These are phyloP conservation scores for Candida yuanshanica DNA, from an alignment of 805 yeast genomes.

Conservation along the genomic window DNA sequence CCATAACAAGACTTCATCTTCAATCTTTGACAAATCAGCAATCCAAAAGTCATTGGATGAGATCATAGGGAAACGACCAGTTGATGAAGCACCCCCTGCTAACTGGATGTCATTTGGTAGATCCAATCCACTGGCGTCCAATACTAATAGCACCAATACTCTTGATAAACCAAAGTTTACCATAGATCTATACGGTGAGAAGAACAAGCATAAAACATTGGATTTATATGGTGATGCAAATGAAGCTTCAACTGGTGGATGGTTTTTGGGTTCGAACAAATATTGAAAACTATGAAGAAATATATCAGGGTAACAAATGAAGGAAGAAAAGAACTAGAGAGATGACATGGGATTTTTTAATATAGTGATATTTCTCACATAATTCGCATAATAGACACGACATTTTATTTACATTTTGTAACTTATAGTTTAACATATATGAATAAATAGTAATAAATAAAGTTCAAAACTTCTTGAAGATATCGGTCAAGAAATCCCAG, in stretches of 20 bases:
- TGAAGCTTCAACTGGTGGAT: slow-evolving; percentile 7
- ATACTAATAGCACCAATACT: not conserved
- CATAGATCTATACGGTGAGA: slow-evolving; percentile 24
- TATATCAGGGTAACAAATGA: not conserved
- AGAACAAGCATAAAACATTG: slow-evolving; percentile 18
- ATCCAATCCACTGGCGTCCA: not conserved
- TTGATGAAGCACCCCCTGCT: not conserved
- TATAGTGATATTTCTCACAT: too few relatives aligned
- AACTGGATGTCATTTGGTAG: slow-evolving; percentile 1
- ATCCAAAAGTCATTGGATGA: slow-evolving; percentile 20
- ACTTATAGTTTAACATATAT: too few relatives aligned
- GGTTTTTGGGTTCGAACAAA: slow-evolving; percentile 4
- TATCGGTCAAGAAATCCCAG: slow-evolving; percentile 4
- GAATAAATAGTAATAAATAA: too few relatives aligned
- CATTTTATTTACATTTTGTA: too few relatives aligned
- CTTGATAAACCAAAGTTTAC: slow-evolving; percentile 12
- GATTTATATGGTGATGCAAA: slow-evolving; percentile 17
- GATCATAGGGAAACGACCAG: slow-evolving; percentile 2
- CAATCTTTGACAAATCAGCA: slow-evolving; percentile 19
- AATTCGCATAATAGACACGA: too few relatives aligned
- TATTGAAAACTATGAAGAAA: not conserved
- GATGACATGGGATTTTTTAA: too few relatives aligned
- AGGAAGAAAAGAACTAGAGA: slow-evolving; percentile 5
- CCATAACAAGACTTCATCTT: slow-evolving; percentile 2
- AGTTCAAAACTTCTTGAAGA: not conserved